Evolutionary conservation across 2,329 filamentous ascomycete species (phyloP), one percentile per base, ranked within the genome.

Genomic region (Pseudogymnoascus sp.): DNA sequence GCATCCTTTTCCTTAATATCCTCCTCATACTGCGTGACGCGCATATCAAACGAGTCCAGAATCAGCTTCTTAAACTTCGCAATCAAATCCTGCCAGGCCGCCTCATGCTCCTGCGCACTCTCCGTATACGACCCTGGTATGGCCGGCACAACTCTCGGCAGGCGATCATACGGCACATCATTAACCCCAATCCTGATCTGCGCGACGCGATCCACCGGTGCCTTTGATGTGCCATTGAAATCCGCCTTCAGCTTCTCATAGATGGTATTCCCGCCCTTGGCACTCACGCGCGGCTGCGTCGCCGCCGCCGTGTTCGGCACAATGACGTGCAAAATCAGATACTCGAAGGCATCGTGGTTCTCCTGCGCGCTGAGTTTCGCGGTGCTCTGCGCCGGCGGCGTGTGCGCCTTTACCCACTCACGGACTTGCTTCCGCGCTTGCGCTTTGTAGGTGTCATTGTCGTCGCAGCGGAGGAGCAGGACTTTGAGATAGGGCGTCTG

Each of bases 321-420:
- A 10, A 97, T 89, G 27, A 99, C 90, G 73, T 99, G 94, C 21
- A 99, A 72, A 61, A 99, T 90, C 66, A 99, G 79, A 89, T 92
- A 97, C 74, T 99, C 94, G 68, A 89, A 96, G 0, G 94, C 93
- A 77, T 99, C 93, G 71, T 99, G 94, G 65, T 95, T 94, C 71
- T 97, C 93, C 70, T 92, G 87, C 18, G 84, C 87, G 69, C 80
- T 90, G 18, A 77, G 73, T 31, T 85, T 83, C 10, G 68, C 63
- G 60, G 79, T 82, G 63, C 76, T 78, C 62, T 82, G 77, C 1
- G 84, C 79, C 0, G 83, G 78, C 0, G 85, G 82, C 0, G 87
- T 86, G 65, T 95, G 82, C 5, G 83, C 79, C 74, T 94, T 95
- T 69, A 97, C 84, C 94, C 94, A 99, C 67, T 97, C 92, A 59